Evolutionary conservation across 148 eudicot species (phyloP), one percentile per base, ranked within the genome.

Genomic region (Pharnaceum exiguum): DNA sequence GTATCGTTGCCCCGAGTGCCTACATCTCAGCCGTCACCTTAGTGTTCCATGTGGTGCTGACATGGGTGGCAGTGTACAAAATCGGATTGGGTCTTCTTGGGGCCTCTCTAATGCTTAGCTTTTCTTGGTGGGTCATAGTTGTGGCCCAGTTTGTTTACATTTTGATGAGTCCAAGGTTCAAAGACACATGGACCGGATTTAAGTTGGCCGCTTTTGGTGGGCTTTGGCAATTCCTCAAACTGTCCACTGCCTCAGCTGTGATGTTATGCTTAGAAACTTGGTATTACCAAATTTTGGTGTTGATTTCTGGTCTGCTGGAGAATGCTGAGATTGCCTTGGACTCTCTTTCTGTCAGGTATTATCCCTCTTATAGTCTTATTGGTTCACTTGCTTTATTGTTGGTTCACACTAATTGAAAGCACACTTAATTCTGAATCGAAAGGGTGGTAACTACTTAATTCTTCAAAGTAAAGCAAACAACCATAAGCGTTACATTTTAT

Each of bases 251-350:
- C 18, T 81, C 86, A 0, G 86, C 79, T 3, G 82, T 81, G 46
- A 81, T 81, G 86, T 39, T 81, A 42, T 81, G 86, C 55, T 51
- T 81, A 44, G 86, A 81, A 72, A 65, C 66, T 13, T 81, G 86
- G 86, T 81, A 77, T 28, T 57, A 31, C 10, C 82, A 81, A 59
- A 62, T 77, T 4, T 10, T 81, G 51, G 79, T 75, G 6, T 29
- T 81, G 57, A 56, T 81, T 53, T 67, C 86, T 56, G 86, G 86
- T 10, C 50, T 74, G 65, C 69, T 81, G 3, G 56, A 71, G 0
- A 57, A 81, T 28, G 57, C 86, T 39, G 66, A 80, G 54, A 53
- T 81, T 40, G 75, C 79, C 31, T 38, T 81, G 63, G 86, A 81
- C 56, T 65, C 86, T 6, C 77, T 81, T 28, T 68, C 86, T 5